These are phyloP conservation scores for Phlebopus sp. DNA, from an alignment of 1,284 basidiomycete genomes.

Conservation along the genomic window DNA sequence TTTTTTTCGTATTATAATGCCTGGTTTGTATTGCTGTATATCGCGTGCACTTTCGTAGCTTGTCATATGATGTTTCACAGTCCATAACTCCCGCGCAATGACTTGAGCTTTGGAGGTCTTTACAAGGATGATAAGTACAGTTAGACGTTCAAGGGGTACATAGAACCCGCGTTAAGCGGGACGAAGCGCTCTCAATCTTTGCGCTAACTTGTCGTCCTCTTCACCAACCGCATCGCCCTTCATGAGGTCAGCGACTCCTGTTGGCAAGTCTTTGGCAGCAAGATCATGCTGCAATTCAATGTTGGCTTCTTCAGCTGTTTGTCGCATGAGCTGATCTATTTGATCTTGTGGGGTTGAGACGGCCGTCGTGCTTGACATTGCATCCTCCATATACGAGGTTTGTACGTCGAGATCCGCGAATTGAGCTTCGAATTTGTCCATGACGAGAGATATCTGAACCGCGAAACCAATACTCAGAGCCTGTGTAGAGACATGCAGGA, in stretches of 20 bases:
- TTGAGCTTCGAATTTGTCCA: conserved; percentile 99
- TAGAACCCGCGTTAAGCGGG: conserved; percentile 52
- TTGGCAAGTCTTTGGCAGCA: conserved; percentile 59
- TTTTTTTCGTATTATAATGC: conserved; percentile 26
- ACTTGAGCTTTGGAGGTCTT: not conserved
- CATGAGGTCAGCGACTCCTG: conserved; percentile 50
- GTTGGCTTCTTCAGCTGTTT: conserved; percentile 96
- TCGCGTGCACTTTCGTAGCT: conserved; percentile 7
- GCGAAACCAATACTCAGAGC: conserved; percentile 6
- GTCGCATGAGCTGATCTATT: conserved; percentile 88
- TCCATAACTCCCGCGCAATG: no score
- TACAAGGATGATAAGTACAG: conserved; percentile 11
- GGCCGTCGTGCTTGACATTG: conserved; percentile 92
- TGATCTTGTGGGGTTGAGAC: conserved; percentile 96
- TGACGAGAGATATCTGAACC: conserved; percentile 89
- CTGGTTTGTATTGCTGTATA: conserved; percentile 19
- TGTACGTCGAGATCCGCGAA: conserved; percentile 98
- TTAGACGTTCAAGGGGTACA: not conserved
- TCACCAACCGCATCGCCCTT: conserved; percentile 61
- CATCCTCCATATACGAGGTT: conserved; percentile 97
- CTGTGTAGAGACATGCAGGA: not conserved
- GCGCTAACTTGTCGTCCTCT: conserved; percentile 80
- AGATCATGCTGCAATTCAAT: conserved; percentile 94
- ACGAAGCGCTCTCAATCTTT: conserved; percentile 76
- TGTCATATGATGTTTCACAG: not conserved